Evolutionary conservation across 2,329 filamentous ascomycete species (phyloP), one percentile per base, ranked within the genome.

Genomic region (Pseudopyrenochaeta lycopersici): DNA sequence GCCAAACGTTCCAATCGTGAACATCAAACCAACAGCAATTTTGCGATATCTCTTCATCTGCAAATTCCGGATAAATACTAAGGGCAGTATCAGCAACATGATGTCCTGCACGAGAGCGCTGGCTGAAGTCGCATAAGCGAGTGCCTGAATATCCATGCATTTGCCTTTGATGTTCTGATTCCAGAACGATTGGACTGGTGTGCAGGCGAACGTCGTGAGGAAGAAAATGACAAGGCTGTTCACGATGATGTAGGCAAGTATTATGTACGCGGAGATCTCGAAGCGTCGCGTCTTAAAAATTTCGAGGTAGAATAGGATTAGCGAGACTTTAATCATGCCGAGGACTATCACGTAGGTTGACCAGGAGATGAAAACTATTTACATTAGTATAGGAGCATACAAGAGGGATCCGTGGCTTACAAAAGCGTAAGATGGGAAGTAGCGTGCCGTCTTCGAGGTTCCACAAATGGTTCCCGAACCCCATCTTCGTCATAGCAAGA

Each of bases 261-360:
- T 42, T 12, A 60, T 33, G 30, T 58, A 64, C 9, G 63, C 56
- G 9, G 46, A 45, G 15, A 64, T 60, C 1, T 52, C 49, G 27
- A 68, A 66, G 4, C 39, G 49, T 3, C 38, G 47, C 2, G 57
- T 56, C 12, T 56, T 39, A 52, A 72, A 72, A 41, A 72, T 70
- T 20, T 69, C 62, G 14, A 71, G 63, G 33, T 70, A 72, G 44
- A 69, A 69, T 4, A 68, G 39, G 21, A 68, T 42, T 1, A 71
- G 49, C 3, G 68, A 66, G 6, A 69, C 45, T 41, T 71, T 71
- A 44, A 64, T 68, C 15, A 70, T 49, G 10, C 60, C 64, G 0
- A 70, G 58, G 0, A 68, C 52, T 5, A 67, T 6, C 1, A 62
- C 46, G 35, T 71, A 70, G 1, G 55, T 62, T 9, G 55, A 53